Evolutionary conservation across 176 grass and related monocot species (phyloP).

Genomic region (Carex pumila): DNA sequence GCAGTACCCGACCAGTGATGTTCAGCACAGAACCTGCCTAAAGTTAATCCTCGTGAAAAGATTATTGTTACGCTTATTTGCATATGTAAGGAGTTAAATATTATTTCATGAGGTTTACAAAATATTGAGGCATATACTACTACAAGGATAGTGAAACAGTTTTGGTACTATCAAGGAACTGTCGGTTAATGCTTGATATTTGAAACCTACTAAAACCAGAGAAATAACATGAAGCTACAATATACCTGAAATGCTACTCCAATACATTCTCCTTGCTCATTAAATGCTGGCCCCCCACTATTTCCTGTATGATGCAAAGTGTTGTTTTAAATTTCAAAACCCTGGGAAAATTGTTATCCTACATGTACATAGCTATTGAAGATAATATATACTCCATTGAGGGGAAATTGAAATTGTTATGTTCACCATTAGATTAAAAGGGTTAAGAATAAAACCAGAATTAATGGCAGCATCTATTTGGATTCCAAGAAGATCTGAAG

Average conservation of each 20-base stretch:
- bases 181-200: background rate
- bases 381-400: background rate
- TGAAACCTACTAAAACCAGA: background rate
- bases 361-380: background rate
- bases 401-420: constrained; percentile 1
- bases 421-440: background rate
- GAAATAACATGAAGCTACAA: constrained; percentile 11
- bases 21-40: background rate
- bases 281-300: constrained; percentile 97
- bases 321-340: constrained; percentile 1
- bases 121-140: background rate
- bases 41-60: background rate
- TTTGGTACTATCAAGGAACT: background rate
- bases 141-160: background rate
- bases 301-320: constrained; percentile 59
- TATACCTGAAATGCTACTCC: constrained; percentile 98
- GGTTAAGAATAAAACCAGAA: constrained; percentile 45
- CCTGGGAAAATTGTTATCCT: background rate
- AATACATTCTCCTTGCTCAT: constrained; percentile 96
- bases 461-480: constrained; percentile 99
- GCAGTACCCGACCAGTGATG: background rate
- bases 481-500: constrained; percentile 95
- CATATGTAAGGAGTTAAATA: background rate
- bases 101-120: background rate
- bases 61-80: background rate